Evolutionary conservation across 139 green algal species (phyloP).

Genomic region (Zygnema cylindricum): DNA sequence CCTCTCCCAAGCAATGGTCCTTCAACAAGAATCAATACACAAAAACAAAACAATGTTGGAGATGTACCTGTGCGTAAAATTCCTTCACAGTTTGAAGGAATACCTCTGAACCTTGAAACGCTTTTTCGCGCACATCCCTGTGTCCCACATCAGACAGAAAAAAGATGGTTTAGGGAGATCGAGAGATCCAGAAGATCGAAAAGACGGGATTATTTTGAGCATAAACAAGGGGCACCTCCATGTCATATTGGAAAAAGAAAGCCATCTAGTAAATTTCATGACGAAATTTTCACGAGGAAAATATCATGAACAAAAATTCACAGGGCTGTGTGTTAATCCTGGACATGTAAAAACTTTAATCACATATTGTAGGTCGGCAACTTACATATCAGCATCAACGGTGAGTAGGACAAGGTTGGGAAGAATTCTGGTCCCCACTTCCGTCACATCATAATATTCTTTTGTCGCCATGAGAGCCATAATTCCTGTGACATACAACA

Average conservation of each 20-base stretch:
- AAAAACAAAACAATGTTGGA: neutral
- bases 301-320: too few species aligned
- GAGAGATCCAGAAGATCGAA: neutral
- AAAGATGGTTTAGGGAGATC: neutral
- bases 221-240: neutral
- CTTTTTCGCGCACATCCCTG: slow-evolving; percentile 68
- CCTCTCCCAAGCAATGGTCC: neutral
- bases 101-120: slow-evolving; percentile 66
- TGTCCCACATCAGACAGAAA: neutral
- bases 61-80: slow-evolving; percentile 34
- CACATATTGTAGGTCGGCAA: neutral
- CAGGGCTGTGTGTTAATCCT: too few species aligned
- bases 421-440: slow-evolving; percentile 81
- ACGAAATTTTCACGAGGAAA: neutral
- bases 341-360: too few species aligned
- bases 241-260: neutral
- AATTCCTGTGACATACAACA: too few species aligned
- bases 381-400: slow-evolving; percentile 74
- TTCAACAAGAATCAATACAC: neutral
- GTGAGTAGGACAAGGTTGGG: slow-evolving; percentile 79
- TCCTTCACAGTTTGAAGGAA: slow-evolving; percentile 60
- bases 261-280: neutral
- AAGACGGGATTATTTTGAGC: neutral
- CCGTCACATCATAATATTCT: slow-evolving; percentile 74
- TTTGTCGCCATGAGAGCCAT: slow-evolving; percentile 80